Evolutionary conservation across 192 early-diverging fungal species (phyloP), one percentile per base, ranked within the genome.

Genomic region (Spizellomyces sp.): DNA sequence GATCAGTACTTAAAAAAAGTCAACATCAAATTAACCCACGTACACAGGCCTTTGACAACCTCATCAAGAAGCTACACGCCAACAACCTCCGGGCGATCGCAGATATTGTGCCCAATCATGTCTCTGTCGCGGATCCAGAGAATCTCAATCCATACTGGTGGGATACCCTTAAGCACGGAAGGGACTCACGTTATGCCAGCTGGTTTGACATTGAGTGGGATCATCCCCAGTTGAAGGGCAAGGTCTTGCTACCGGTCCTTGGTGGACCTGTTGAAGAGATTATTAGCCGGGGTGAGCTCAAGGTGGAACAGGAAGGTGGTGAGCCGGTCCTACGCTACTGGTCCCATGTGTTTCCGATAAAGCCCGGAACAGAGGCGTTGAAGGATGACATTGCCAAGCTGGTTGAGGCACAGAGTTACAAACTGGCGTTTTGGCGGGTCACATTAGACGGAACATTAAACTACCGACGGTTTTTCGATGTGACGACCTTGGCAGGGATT

Each of bases 391-490:
- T 74, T 8, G 17, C 10, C 14, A 44, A 54, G 45, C 48, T 74
- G 21, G 17, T 74, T 4, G 72, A 66, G 12, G 72, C 72, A 14
- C 72, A 74, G 42, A 45, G 66, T 58, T 74, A 74, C 65, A 64
- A 48, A 14, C 48, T 65, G 27, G 64, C 65, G 9, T 74, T 74
- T 43, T 74, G 72, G 72, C 10, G 72, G n/a, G 44, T 60, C 6
- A 67, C 65, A 45, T 12, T 74, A 47, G 55, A 56, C 52, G 72
- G 72, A 45, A 43, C 44, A n/a, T 52, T 74, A 5, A 74, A 74
- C 64, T 74, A 74, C 63, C 72, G 72, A 54, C 72, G 72, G 8
- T 74, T 75, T 52, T 75, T 75, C 27, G 74, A 75, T 58, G 74
- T 69, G 3, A 75, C 67, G 2, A 75, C 67, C 4, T 67, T 75